A percentile compares a stretch with the other conserved stretches of the same genome.
Conservation (phyloP, 2,329 filamentous ascomycete species). For the Ophiobolus disseminans region DNA sequence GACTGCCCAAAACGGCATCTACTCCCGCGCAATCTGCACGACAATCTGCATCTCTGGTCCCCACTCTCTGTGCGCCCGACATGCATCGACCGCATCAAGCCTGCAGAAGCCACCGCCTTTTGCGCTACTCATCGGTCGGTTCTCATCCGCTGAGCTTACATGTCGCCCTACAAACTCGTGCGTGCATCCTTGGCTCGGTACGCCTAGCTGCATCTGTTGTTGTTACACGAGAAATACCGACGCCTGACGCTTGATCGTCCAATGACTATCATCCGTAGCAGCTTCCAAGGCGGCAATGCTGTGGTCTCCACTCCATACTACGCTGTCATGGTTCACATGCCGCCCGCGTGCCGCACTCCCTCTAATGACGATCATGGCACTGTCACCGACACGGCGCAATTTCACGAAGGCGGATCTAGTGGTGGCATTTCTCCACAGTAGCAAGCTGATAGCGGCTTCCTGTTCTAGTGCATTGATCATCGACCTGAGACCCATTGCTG, state of each 20-base stretch:
- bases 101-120: conserved; percentile 20
- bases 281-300: conserved; percentile 21
- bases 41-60: conserved; percentile 15
- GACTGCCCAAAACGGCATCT: conserved; percentile 13
- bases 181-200: conserved; percentile 14
- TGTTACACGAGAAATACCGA: conserved; percentile 15
- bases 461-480: conserved; percentile 16
- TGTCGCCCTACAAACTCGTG: conserved; percentile 9
- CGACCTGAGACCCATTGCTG: conserved; percentile 8
- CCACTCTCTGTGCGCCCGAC: conserved; percentile 19
- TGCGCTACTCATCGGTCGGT: conserved; percentile 23
- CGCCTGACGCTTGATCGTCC: conserved; percentile 3
- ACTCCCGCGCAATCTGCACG: conserved; percentile 15
- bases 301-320: conserved; percentile 10
- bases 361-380: conserved; percentile 25
- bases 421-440: conserved; percentile 27
- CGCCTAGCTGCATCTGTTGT: conserved; percentile 22
- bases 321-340: conserved; percentile 13
- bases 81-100: conserved; percentile 21
- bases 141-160: conserved; percentile 15
- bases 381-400: conserved; percentile 15
- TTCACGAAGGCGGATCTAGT: conserved; percentile 23
- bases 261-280: conserved; percentile 14
- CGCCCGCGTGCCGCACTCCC: conserved; percentile 18
- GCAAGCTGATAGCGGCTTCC: conserved; percentile 14